Conservation (phyloP, 1,139 yeast genomes). For the Yamadazyma spencermartinsiae region DNA sequence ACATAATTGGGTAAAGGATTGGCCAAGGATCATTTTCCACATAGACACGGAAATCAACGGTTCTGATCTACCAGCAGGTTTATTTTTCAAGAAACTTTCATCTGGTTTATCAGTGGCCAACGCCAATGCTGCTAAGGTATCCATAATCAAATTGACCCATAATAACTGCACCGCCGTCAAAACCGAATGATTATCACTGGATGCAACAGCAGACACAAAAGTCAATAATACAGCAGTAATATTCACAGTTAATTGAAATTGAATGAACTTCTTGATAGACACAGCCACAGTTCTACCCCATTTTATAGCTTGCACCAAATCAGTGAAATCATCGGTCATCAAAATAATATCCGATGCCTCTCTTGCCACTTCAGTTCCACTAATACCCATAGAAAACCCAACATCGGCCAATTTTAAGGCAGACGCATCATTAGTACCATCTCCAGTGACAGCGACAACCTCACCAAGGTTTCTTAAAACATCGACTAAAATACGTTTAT, state of each 20-base stretch:
- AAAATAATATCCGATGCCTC: constrained; percentile 93
- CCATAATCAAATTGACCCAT: constrained; percentile 98
- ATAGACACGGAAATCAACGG: constrained; percentile 85
- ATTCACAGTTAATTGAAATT: constrained; percentile 94
- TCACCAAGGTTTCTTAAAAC: constrained; percentile 81
- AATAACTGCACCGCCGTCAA: constrained; percentile 94
- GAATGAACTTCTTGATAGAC: constrained; percentile 92
- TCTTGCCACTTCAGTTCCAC: constrained; percentile 93
- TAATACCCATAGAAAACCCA: constrained; percentile 91
- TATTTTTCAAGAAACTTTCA: constrained; percentile 70
- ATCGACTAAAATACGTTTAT: constrained; percentile 82
- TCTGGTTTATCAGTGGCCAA: constrained; percentile 97
- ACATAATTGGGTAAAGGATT: constrained; percentile 71
- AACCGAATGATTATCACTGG: constrained; percentile 76
- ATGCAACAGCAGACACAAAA: constrained; percentile 89
- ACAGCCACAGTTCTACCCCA: constrained; percentile 99
- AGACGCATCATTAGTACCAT: constrained; percentile 97
- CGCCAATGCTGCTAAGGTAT: constrained; percentile 95
- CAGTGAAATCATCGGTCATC: constrained; percentile 93
- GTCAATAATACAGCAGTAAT: constrained; percentile 93
- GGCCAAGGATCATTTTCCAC: constrained; percentile 98
- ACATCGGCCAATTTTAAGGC: constrained; percentile 89
- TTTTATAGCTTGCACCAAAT: constrained; percentile 95
- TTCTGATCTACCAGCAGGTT: constrained; percentile 81
- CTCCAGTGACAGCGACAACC: constrained; percentile 98